Percentiles rank a stretch among this genome's conserved stretches.
Conservation (phyloP, 1,284 basidiomycete genomes). For the Somion occarium region DNA sequence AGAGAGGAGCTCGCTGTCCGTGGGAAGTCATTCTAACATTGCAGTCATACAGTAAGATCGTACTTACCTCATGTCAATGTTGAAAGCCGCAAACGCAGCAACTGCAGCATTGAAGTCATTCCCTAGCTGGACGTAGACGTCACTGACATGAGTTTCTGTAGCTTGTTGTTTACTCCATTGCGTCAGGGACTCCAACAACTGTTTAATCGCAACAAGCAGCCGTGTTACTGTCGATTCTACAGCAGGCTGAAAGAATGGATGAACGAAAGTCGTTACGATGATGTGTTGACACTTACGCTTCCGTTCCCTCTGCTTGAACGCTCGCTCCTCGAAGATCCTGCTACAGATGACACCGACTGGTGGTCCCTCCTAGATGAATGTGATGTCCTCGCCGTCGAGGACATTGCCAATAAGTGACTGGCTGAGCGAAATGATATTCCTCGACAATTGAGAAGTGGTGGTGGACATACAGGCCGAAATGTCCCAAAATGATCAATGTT, state of each 20-base stretch:
- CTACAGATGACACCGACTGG: conserved; percentile 10
- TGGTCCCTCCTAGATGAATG: conserved; percentile 13
- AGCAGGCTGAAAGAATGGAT: conserved; percentile 42
- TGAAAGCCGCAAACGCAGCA: conserved; percentile 79
- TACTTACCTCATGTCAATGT: conserved; percentile 89
- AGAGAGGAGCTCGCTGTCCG: conserved; percentile 73
- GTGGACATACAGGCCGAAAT: too few relatives aligned
- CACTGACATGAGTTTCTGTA: conserved; percentile 84
- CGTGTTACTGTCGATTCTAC: conserved; percentile 93
- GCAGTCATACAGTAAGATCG: conserved; percentile 4
- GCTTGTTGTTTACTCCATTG: conserved; percentile 80
- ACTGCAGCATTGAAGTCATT: conserved; percentile 97
- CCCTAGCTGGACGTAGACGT: conserved; percentile 93
- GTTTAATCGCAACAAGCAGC: conserved; percentile 92
- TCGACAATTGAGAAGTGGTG: too few relatives aligned
- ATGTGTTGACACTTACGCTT: not conserved
- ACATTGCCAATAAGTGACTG: not conserved
- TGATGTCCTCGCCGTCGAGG: conserved; percentile 9
- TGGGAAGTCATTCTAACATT: not conserved
- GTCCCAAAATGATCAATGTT: too few relatives aligned
- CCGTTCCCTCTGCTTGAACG: conserved; percentile 12
- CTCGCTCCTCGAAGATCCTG: conserved; percentile 11
- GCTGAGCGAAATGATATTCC: too few relatives aligned
- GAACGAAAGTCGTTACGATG: not conserved
- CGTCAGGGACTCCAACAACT: conserved; percentile 88